Conservation (phyloP, 257 asterid species). For the Eucommia ulmoides region DNA sequence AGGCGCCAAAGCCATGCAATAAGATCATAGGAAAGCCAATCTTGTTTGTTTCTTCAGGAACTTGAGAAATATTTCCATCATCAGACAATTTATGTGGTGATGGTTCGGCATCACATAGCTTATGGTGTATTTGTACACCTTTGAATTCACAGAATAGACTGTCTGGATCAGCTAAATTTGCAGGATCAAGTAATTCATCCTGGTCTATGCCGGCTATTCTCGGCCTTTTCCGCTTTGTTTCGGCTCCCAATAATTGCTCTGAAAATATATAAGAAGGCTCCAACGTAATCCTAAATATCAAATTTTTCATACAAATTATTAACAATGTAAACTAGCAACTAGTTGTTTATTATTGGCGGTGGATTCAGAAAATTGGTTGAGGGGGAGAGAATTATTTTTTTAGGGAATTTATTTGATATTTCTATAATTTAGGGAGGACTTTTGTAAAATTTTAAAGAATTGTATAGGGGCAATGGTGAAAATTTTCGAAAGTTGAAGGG, state of each 20-base stretch:
- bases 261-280: too few species aligned
- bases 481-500: too few species aligned
- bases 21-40: slow-evolving; percentile 57
- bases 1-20: slow-evolving; percentile 96
- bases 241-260: slow-evolving; percentile 36
- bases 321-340: too few species aligned
- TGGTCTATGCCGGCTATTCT: slow-evolving; percentile 46
- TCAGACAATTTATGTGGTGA: slow-evolving; percentile 14
- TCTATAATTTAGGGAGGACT: too few species aligned
- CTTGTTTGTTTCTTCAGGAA: slow-evolving; percentile 17
- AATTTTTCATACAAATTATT: too few species aligned
- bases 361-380: too few species aligned
- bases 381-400: too few species aligned
- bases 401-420: too few species aligned
- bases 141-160: slow-evolving; percentile 80
- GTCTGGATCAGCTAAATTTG: slow-evolving; percentile 62
- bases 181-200: slow-evolving; percentile 70
- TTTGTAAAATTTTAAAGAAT: too few species aligned
- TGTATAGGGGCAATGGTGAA: too few species aligned
- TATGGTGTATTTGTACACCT: slow-evolving; percentile 85
- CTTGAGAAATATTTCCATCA: slow-evolving; percentile 20
- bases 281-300: too few species aligned
- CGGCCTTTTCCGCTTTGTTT: slow-evolving; percentile 24
- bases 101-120: slow-evolving; percentile 42
- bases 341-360: too few species aligned